Percentiles rank a stretch among this genome's conserved stretches.
Evolutionary conservation across 2,329 filamentous ascomycete genomes (phyloP).

Genomic region (Ophiostoma piceae): DNA sequence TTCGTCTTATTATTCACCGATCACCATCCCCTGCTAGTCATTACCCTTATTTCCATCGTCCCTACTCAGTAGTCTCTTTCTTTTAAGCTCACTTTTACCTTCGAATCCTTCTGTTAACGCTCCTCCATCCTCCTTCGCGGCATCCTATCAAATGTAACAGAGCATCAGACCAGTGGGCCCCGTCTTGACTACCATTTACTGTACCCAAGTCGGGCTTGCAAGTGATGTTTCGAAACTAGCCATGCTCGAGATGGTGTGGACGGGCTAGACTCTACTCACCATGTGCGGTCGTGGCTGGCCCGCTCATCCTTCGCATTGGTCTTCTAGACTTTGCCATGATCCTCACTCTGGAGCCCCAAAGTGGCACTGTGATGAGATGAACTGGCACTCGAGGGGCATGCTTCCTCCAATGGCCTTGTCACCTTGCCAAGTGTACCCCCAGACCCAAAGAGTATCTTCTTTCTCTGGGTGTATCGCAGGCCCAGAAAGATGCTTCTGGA

Average conservation of each 20-base stretch:
- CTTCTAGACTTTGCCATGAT: neutral
- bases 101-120: neutral
- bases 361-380: neutral
- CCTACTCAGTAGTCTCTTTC: too few relatives aligned
- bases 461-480: neutral
- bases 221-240: neutral
- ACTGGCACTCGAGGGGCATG: neutral
- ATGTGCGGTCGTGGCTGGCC: neutral
- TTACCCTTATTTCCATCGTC: too few relatives aligned
- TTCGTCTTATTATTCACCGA: neutral
- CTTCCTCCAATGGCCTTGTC: neutral
- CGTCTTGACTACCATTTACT: neutral
- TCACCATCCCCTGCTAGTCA: too few relatives aligned
- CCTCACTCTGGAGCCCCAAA: neutral
- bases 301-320: neutral
- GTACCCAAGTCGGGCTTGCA: neutral
- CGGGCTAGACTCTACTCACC: neutral
- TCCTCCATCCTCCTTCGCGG: neutral
- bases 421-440: neutral
- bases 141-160: neutral
- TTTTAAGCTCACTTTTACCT: neutral
- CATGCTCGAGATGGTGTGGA: neutral
- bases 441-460: neutral
- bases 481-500: neutral
- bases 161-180: neutral